phyloP scores from a whole-genome alignment of 2,329 filamentous ascomycete species.

The Trichothecium sympodiale region DNA sequence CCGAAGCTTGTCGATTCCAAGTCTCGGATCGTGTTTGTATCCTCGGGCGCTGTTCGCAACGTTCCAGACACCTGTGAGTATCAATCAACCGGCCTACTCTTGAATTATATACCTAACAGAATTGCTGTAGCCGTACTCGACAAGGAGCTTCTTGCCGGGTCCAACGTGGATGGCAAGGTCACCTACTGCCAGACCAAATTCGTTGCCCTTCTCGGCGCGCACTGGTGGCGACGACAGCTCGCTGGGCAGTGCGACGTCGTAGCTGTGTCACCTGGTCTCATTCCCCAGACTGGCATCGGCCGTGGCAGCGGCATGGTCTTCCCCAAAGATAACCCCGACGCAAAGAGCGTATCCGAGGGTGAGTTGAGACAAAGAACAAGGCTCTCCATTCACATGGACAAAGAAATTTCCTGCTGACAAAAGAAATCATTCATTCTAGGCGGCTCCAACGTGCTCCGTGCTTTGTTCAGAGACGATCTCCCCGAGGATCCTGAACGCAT shows the following conservation, averaged over 20 bases:
- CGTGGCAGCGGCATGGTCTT: conserved; percentile 18
- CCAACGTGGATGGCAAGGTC: conserved; percentile 15
- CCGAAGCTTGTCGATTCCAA: conserved; percentile 34
- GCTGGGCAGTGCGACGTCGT: conserved; percentile 30
- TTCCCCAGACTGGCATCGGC: conserved; percentile 34
- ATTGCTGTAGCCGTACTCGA: conserved; percentile 22
- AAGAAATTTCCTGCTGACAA: neutral
- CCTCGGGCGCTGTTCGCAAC: conserved; percentile 33
- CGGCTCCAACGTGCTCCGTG: conserved; percentile 31
- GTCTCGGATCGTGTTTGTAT: conserved; percentile 38
- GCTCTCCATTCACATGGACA: neutral
- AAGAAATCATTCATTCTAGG: conserved; percentile 19
- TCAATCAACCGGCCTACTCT: too few relatives aligned
- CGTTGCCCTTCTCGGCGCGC: conserved; percentile 35
- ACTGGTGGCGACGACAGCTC: conserved; percentile 47
- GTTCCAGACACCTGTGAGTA: conserved; percentile 19
- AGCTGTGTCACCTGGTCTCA: conserved; percentile 41
- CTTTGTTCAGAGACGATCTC: conserved; percentile 32
- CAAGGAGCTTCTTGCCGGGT: conserved; percentile 25
- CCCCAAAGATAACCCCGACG: conserved; percentile 27
- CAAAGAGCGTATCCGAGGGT: conserved; percentile 37
- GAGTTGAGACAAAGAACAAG: conserved; percentile 6
- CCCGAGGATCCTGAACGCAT: conserved; percentile 39
- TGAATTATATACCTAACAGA: conserved; percentile 20
- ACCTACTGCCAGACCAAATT: conserved; percentile 38